Conservation (phyloP, 2,329 filamentous ascomycete genomes). For the Thermothelomyces thermophilus region DNA sequence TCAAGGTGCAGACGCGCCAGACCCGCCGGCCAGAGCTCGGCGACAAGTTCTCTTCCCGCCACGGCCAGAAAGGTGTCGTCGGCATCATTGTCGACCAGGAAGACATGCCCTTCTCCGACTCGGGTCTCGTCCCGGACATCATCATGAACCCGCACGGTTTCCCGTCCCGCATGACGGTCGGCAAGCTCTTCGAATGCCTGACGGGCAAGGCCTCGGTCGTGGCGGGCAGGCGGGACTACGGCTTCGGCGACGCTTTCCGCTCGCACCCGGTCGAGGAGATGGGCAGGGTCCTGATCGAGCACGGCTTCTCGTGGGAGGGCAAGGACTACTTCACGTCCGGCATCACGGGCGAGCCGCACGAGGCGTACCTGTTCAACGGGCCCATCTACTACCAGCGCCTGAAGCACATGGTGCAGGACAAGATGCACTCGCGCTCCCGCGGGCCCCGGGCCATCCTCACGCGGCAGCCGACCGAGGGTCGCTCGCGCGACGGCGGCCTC, state of each 20-base stretch:
- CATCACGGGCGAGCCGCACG: conserved; percentile 87
- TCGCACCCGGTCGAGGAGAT: conserved; percentile 81
- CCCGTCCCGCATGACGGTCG: conserved; percentile 98
- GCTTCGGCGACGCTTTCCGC: conserved; percentile 73
- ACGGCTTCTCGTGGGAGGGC: conserved; percentile 93
- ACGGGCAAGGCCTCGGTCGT: conserved; percentile 91
- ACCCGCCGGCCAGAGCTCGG: conserved; percentile 90
- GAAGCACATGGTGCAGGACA: conserved; percentile 99
- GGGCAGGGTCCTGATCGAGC: conserved; percentile 72
- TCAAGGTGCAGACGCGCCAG: conserved; percentile 95
- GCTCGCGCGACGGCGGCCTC: conserved; percentile 84
- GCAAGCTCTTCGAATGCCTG: conserved; percentile 91
- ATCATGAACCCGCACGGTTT: conserved; percentile 99
- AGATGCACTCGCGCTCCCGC: conserved; percentile 93
- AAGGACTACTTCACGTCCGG: conserved; percentile 96
- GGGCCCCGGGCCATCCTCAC: conserved; percentile 90
- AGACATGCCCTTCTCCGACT: conserved; percentile 92
- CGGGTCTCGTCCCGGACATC: conserved; percentile 88
- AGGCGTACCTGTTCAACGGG: conserved; percentile 96
- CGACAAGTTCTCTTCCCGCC: conserved; percentile 97
- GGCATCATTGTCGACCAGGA: conserved; percentile 95
- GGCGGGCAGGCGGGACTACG: conserved; percentile 79
- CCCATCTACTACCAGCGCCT: conserved; percentile 99
- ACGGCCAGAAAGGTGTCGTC: conserved; percentile 96
- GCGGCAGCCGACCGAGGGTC: conserved; percentile 90